Evolutionary conservation across 2,329 filamentous ascomycete species (phyloP), one percentile per base, ranked within the genome.

Genomic region (Drechslerella dactyloides): DNA sequence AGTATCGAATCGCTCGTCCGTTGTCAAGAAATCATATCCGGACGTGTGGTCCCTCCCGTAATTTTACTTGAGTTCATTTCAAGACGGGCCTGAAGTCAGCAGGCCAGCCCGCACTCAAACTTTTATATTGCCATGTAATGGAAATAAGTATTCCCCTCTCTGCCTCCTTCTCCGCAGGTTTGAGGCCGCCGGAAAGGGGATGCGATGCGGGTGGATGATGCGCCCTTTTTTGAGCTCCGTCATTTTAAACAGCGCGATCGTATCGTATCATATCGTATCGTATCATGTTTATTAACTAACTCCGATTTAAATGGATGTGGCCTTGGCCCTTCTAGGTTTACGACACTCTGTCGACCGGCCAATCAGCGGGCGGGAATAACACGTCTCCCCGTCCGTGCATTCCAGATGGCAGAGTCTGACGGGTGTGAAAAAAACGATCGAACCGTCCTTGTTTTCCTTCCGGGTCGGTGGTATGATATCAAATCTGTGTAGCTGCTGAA

Each of bases 191-290:
- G 40, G 11, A 19, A 17, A 17, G 19, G n/a, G 44, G 17, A 10
- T 48, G 44, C n/a, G 21, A 21, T 10, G 7, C 13, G 13, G 40
- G n/a, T 10, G 37, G 37, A 42, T 42, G n/a, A 42, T 42, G 37
- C 37, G 37, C 37, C 37, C 37, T 42, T 42, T 42, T 42, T 13
- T 15, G 15, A 42, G 13, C 11, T 17, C 44, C 44, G 44, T 48
- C 44, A 48, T 19, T 19, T 48, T 48, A 48, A 48, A 48, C 44
- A 19, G 44, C 44, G 44, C 44, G 19, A 48, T 48, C 44, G 44
- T 48, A 48, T 48, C 44, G 44, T 19, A 48, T 48, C 40, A 17
- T 19, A 48, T 48, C 44, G 44, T 48, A 48, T 48, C 44, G 44
- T 48, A 48, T 48, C 44, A 48, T 48, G 15, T 48, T 48, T 48